phyloP scores from a whole-genome alignment of 495 filamentous ascomycete species.

The Penicillium alfredii region DNA sequence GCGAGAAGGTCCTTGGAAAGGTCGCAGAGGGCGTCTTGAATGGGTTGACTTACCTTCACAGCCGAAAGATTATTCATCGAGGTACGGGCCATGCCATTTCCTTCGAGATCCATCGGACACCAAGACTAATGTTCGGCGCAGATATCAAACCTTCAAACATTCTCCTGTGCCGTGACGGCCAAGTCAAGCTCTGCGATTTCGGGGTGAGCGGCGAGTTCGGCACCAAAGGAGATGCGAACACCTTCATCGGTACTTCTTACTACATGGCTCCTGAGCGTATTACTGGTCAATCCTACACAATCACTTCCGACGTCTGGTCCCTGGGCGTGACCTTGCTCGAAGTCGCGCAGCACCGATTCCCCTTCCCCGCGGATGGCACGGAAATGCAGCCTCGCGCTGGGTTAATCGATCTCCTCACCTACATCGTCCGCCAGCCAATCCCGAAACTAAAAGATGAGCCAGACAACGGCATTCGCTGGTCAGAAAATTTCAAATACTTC shows the following conservation, averaged over 20 bases:
- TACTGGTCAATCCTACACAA: slow-evolving; percentile 94
- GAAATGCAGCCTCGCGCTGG: slow-evolving; percentile 84
- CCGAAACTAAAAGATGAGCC: slow-evolving; percentile 95
- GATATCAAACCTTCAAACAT: slow-evolving; percentile 99
- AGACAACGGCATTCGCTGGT: slow-evolving; percentile 75
- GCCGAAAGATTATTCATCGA: slow-evolving; percentile 94
- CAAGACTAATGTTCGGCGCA: slow-evolving; percentile 12
- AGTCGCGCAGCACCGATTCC: slow-evolving; percentile 96
- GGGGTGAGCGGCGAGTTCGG: slow-evolving; percentile 96
- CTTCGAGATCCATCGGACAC: background rate
- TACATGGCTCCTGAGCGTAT: slow-evolving; percentile 99
- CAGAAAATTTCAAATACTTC: slow-evolving; percentile 95
- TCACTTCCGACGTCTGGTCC: slow-evolving; percentile 97
- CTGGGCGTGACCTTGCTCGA: slow-evolving; percentile 92
- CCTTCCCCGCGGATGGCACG: slow-evolving; percentile 93
- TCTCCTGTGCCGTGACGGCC: slow-evolving; percentile 82
- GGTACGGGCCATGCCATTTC: slow-evolving; percentile 30
- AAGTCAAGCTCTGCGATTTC: slow-evolving; percentile 97
- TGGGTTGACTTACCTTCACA: slow-evolving; percentile 92
- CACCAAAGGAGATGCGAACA: slow-evolving; percentile 97
- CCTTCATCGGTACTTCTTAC: slow-evolving; percentile 97
- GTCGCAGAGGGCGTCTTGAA: slow-evolving; percentile 93
- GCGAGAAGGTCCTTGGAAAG: slow-evolving; percentile 97
- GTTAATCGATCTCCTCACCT: slow-evolving; percentile 90
- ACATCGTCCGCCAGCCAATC: slow-evolving; percentile 93